These are phyloP conservation scores for Skeletonema tropicum DNA, from an alignment of 108 stramenopile species.

Conservation along the genomic window DNA sequence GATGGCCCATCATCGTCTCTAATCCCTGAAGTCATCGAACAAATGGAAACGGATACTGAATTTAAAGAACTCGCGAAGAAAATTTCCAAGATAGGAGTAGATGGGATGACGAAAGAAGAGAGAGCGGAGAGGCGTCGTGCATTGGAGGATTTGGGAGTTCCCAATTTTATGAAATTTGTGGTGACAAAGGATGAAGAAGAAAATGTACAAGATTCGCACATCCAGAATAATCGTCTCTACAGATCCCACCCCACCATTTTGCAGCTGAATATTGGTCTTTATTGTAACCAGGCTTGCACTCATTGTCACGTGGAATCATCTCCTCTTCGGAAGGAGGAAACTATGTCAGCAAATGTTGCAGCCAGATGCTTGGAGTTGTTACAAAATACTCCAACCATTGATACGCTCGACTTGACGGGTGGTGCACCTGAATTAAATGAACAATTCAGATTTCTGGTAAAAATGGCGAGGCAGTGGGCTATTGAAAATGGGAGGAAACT, in stretches of 20 bases:
- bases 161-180: conserved; percentile 81
- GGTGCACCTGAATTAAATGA: conserved; percentile 96
- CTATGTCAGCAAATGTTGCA: conserved; percentile 89
- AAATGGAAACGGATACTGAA: conserved; percentile 70
- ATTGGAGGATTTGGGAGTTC: conserved; percentile 82
- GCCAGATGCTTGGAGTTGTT: conserved; percentile 87
- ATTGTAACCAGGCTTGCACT: conserved; percentile 96
- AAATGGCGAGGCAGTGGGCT: conserved; percentile 73
- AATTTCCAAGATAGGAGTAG: conserved; percentile 57
- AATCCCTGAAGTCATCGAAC: conserved; percentile 66
- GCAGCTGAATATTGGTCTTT: conserved; percentile 97
- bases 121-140: conserved; percentile 85
- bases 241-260: conserved; percentile 62
- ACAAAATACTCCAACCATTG: conserved; percentile 74
- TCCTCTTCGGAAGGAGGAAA: conserved; percentile 88
- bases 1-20: conserved; percentile 47
- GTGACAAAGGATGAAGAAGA: conserved; percentile 29
- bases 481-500: conserved; percentile 57
- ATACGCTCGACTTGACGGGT: conserved; percentile 94
- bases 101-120: conserved; percentile 84
- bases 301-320: conserved; percentile 96
- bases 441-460: conserved; percentile 90
- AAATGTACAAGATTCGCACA: conserved; percentile 2
- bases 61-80: conserved; percentile 68
- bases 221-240: conserved; percentile 28